phyloP scores from a whole-genome alignment of 306 rosid species.

The Fragaria ananassa region DNA sequence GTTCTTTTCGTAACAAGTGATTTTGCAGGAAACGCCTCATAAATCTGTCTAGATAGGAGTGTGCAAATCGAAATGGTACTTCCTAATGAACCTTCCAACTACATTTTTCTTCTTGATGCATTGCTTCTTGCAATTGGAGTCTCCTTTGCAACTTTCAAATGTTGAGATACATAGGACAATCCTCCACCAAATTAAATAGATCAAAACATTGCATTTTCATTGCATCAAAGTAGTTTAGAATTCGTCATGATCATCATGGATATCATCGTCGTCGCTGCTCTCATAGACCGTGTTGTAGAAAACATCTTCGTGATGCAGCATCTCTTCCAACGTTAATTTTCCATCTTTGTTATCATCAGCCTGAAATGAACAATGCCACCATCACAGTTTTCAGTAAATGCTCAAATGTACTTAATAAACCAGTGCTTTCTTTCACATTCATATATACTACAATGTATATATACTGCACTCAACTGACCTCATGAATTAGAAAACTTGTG shows the following conservation, averaged over 20 bases:
- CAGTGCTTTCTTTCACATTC: neutral
- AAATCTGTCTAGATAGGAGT: no score
- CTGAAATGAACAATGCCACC: slow-evolving; percentile 33
- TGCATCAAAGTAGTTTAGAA: slow-evolving; percentile 10
- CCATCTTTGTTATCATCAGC: slow-evolving; percentile 66
- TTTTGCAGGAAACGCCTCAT: neutral
- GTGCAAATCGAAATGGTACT: neutral
- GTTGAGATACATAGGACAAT: neutral
- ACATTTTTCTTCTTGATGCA: neutral
- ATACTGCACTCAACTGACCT: slow-evolving; percentile 37
- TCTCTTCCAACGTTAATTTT: slow-evolving; percentile 54
- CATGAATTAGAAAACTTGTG: slow-evolving; percentile 48
- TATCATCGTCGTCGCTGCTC: neutral
- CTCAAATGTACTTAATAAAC: neutral
- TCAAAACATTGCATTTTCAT: neutral
- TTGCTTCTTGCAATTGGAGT: neutral
- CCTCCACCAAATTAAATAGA: neutral
- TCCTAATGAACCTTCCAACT: neutral
- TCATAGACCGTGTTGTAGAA: slow-evolving; percentile 45
- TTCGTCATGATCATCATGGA: slow-evolving; percentile 33
- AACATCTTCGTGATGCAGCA: slow-evolving; percentile 53
- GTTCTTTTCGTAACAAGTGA: neutral
- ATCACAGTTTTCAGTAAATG: neutral
- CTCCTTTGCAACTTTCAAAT: neutral
- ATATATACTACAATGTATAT: neutral